These are phyloP conservation scores for Proliferodiscus dingleyae DNA, from an alignment of 2,329 filamentous ascomycete genomes.

Conservation along the genomic window DNA sequence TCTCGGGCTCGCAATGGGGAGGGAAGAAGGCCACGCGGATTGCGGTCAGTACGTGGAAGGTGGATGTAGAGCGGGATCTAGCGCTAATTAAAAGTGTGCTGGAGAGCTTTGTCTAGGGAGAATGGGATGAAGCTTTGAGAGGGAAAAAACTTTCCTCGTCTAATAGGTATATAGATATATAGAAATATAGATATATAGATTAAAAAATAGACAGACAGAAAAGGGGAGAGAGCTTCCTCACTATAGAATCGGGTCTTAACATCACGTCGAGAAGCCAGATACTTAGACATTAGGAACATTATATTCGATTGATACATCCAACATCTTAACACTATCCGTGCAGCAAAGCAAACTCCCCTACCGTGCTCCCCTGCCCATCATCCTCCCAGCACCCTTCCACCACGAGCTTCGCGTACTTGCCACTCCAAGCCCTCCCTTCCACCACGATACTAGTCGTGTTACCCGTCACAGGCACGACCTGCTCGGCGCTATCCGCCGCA, in stretches of 20 bases:
- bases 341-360: conserved; percentile 45
- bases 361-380: conserved; percentile 41
- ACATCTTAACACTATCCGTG: conserved; percentile 1
- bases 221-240: too few species aligned
- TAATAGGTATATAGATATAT: too few species aligned
- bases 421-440: conserved; percentile 27
- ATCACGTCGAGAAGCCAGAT: too few species aligned
- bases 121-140: too few species aligned
- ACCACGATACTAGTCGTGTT: conserved; percentile 27
- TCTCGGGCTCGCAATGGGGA: conserved; percentile 76
- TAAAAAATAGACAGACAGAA: too few species aligned
- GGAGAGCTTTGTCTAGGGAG: conserved; percentile 17
- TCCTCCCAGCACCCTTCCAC: conserved; percentile 42
- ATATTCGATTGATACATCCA: too few species aligned
- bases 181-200: too few species aligned
- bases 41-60: conserved; percentile 81
- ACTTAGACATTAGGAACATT: too few species aligned
- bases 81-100: conserved; percentile 61
- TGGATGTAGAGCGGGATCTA: conserved; percentile 63
- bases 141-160: too few species aligned
- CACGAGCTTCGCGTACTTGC: conserved; percentile 35
- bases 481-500: conserved; percentile 5
- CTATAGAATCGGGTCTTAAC: too few species aligned
- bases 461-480: conserved; percentile 26
- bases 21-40: conserved; percentile 72